These are phyloP conservation scores for Pinus taeda DNA, from an alignment of 75 land plant genomes.

Conservation along the genomic window DNA sequence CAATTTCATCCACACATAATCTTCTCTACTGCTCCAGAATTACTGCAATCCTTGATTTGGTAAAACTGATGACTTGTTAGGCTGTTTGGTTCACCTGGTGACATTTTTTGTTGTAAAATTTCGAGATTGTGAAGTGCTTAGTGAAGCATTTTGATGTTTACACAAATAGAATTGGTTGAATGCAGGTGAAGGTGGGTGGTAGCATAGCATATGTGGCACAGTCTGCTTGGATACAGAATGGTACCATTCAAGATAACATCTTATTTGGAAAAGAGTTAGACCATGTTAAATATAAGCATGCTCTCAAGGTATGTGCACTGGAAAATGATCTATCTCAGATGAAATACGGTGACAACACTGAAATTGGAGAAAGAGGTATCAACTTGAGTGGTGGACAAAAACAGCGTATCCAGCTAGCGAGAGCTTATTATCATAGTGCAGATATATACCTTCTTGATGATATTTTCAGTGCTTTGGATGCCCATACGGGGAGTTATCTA, in stretches of 20 bases:
- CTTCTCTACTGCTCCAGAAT: no score
- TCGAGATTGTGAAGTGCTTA: no score
- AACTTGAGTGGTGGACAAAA: conserved; percentile 34
- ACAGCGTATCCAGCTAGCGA: conserved; percentile 25
- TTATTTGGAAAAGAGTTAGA: conserved; percentile 29
- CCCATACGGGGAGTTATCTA: conserved; percentile 24
- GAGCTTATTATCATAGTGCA: conserved; percentile 26
- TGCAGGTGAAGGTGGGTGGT: conserved; percentile 20
- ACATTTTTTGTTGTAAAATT: no score
- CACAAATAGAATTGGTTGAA: no score
- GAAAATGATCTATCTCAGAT: conserved; percentile 22
- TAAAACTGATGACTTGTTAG: no score
- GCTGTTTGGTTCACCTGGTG: no score
- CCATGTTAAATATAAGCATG: conserved; percentile 5
- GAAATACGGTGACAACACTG: conserved; percentile 25
- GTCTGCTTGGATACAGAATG: conserved; percentile 33
- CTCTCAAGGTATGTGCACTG: conserved; percentile 25
- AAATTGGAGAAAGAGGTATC: conserved; percentile 14
- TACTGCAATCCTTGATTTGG: no score
- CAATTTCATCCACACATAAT: no score
- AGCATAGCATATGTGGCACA: conserved; percentile 30
- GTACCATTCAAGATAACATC: conserved; percentile 27
- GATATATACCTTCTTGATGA: conserved; percentile 29
- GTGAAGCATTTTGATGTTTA: no score
- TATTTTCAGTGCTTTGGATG: conserved; percentile 28